These are phyloP conservation scores for Dictyostelium capitatum DNA, from an alignment of 78 protist genomes.

Conservation along the genomic window DNA sequence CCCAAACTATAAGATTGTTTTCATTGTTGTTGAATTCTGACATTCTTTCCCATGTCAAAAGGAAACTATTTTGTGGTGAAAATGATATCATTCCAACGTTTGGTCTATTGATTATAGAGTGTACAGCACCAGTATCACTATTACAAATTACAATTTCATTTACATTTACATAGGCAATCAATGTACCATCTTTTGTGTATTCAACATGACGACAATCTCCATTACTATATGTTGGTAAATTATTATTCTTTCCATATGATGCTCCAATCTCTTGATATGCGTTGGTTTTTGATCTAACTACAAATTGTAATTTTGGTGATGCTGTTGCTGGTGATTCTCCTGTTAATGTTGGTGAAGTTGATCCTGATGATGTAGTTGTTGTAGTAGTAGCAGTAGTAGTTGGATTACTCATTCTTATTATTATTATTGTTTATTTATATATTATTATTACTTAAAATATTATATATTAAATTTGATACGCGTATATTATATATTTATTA, in stretches of 20 bases:
- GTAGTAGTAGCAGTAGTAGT: neutral
- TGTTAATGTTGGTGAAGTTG: neutral
- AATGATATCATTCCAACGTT: constrained; percentile 45
- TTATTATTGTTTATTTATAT: neutral
- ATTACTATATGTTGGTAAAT: neutral
- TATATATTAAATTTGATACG: neutral
- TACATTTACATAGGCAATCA: constrained; percentile 60
- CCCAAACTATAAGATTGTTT: constrained; percentile 62
- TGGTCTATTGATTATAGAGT: constrained; percentile 34
- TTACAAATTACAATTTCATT: constrained; percentile 25
- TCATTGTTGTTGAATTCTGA: constrained; percentile 44
- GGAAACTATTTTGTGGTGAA: constrained; percentile 68
- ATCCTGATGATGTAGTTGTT: constrained; percentile 16
- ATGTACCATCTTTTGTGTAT: constrained; percentile 55
- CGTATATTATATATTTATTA: neutral
- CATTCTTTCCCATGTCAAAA: constrained; percentile 79
- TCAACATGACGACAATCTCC: constrained; percentile 59
- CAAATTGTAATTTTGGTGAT: constrained; percentile 53
- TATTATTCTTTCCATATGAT: constrained; percentile 30
- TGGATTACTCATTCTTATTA: constrained; percentile 10
- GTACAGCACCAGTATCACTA: neutral
- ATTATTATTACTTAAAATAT: neutral
- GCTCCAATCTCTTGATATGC: constrained; percentile 16
- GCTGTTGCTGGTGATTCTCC: neutral
- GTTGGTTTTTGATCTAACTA: constrained; percentile 56